Percentiles rank a stretch among this genome's conserved stretches.
Conservation (phyloP, 2,329 filamentous ascomycete species). For the Hymenoscyphus fructigenus region DNA sequence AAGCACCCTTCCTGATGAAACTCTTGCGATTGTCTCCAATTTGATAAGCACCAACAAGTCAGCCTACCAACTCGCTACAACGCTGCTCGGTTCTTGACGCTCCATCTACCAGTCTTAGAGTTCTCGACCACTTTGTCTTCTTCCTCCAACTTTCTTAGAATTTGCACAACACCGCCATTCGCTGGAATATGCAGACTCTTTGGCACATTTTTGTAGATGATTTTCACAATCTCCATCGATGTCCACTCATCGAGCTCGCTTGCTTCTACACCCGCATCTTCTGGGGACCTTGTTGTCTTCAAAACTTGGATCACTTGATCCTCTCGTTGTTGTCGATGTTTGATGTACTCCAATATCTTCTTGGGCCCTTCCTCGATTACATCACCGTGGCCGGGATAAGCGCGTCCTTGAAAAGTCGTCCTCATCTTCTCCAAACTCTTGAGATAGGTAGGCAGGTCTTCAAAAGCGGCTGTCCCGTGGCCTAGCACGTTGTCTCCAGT, state of each 20-base stretch:
- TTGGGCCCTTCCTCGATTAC: constrained; percentile 70
- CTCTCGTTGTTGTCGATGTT: constrained; percentile 77
- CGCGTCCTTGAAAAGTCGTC: constrained; percentile 61
- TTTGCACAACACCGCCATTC: constrained; percentile 71
- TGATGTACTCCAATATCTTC: constrained; percentile 80
- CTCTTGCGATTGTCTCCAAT: background rate
- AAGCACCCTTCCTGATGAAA: background rate
- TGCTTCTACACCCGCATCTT: constrained; percentile 25
- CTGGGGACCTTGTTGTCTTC: constrained; percentile 40
- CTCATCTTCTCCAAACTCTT: constrained; percentile 68
- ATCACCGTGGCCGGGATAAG: constrained; percentile 86
- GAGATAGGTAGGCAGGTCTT: constrained; percentile 71
- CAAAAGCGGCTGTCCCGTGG: constrained; percentile 83
- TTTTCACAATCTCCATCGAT: constrained; percentile 79
- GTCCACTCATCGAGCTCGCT: constrained; percentile 53
- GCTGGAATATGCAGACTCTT: constrained; percentile 75
- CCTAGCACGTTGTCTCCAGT: constrained; percentile 88
- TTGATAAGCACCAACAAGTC: constrained; percentile 1
- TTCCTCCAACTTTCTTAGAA: constrained; percentile 72
- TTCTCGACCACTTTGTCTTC: constrained; percentile 64
- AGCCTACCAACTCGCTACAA: constrained; percentile 34
- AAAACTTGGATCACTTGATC: constrained; percentile 71
- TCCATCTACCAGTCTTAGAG: constrained; percentile 44
- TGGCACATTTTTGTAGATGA: constrained; percentile 80
- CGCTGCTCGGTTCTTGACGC: constrained; percentile 43